These are phyloP conservation scores for Monosporascus sp. DNA, from an alignment of 2,329 filamentous ascomycete species.

Conservation along the genomic window DNA sequence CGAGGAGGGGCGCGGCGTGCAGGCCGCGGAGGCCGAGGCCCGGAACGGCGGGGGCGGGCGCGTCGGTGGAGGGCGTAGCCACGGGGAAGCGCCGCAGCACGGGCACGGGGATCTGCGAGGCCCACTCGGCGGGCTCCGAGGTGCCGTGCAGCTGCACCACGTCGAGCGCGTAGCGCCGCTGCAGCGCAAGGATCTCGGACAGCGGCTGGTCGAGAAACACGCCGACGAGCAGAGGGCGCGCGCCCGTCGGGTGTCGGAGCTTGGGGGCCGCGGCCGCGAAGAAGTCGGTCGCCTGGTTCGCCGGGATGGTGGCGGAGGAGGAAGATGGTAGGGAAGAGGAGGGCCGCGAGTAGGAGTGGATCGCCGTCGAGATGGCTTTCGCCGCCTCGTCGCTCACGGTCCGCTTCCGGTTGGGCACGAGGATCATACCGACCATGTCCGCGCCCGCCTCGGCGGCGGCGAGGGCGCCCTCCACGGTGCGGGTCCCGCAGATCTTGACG, in stretches of 20 bases:
- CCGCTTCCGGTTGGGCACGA: conserved; percentile 76
- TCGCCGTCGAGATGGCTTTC: conserved; percentile 69
- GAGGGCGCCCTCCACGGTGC: conserved; percentile 72
- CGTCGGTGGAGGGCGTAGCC: too few species aligned
- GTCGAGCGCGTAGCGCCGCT: conserved; percentile 72
- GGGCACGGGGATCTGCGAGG: conserved; percentile 80
- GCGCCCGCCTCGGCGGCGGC: conserved; percentile 81
- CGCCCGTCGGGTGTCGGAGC: conserved; percentile 34
- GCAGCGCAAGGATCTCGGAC: conserved; percentile 72
- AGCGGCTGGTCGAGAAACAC: conserved; percentile 92
- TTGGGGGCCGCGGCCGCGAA: conserved; percentile 54
- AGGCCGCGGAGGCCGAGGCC: conserved; percentile 71
- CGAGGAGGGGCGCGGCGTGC: conserved; percentile 77
- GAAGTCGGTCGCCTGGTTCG: conserved; percentile 54
- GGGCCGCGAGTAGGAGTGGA: conserved; percentile 52
- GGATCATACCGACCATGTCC: conserved; percentile 87
- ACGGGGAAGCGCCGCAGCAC: conserved; percentile 72
- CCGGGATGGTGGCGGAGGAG: conserved; percentile 19
- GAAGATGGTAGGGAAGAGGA: conserved; percentile 22
- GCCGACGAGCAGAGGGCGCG: conserved; percentile 75
- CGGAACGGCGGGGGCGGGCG: conserved; percentile 58
- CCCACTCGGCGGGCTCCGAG: conserved; percentile 83
- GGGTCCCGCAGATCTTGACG: conserved; percentile 94
- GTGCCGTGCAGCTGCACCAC: conserved; percentile 88
- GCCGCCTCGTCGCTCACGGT: conserved; percentile 75